phyloP scores from a whole-genome alignment of 768 basidiomycete species.

The Brasilioporus rufonigricans region DNA sequence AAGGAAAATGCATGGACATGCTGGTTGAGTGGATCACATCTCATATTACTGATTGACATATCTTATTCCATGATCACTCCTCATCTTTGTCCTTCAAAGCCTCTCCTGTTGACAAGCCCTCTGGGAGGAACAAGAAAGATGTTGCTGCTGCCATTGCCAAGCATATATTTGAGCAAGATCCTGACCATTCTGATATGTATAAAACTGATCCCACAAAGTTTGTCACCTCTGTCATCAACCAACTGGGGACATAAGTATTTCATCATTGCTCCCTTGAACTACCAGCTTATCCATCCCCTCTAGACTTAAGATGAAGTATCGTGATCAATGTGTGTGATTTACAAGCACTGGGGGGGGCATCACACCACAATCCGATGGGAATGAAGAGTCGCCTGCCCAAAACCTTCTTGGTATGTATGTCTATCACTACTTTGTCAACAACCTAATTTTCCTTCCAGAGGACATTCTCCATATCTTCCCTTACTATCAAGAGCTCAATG shows the following conservation, averaged over 20 bases:
- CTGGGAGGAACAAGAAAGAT: background rate
- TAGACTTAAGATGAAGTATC: background rate
- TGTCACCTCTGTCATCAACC: background rate
- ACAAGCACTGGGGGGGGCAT: background rate
- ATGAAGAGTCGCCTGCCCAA: background rate
- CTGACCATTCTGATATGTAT: background rate
- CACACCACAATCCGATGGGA: background rate
- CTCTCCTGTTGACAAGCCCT: background rate
- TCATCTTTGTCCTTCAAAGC: background rate
- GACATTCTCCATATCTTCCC: slow-evolving; percentile 2
- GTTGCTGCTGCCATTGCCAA: background rate
- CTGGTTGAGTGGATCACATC: background rate
- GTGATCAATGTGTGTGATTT: background rate
- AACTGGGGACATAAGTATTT: background rate
- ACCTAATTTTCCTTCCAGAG: background rate
- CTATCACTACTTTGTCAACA: background rate
- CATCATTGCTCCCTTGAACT: background rate
- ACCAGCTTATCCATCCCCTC: background rate
- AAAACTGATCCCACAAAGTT: background rate
- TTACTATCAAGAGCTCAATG: slow-evolving; percentile 6
- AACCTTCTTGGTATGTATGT: background rate
- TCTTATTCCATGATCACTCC: background rate
- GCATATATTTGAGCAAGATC: background rate
- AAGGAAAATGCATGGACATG: background rate
- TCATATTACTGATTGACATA: background rate